These are phyloP conservation scores for Neonothopanus nambi DNA, from an alignment of 1,284 basidiomycete species.

Conservation along the genomic window DNA sequence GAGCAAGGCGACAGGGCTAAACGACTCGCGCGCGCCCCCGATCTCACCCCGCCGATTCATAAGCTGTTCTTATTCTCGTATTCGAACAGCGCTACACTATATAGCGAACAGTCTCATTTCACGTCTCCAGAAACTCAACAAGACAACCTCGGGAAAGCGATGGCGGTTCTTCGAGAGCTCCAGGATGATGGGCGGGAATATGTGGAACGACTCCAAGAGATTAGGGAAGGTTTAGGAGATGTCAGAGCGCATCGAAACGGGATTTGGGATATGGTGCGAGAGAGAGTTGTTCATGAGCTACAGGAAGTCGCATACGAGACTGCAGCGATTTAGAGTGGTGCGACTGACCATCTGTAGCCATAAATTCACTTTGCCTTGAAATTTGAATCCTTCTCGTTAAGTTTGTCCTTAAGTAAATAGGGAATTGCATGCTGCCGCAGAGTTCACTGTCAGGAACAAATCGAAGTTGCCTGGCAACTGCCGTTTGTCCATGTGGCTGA, in stretches of 20 bases:
- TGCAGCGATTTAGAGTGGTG: constrained; percentile 19
- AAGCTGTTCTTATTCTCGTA: constrained; percentile 63
- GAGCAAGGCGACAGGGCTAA: constrained; percentile 48
- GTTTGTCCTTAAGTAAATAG: too few relatives aligned
- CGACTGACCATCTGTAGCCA: too few relatives aligned
- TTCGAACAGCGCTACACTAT: constrained; percentile 40
- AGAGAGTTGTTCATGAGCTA: constrained; percentile 71
- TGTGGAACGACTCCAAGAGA: constrained; percentile 75
- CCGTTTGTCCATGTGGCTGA: too few relatives aligned
- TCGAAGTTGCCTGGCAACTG: neutral
- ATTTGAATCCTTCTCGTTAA: too few relatives aligned
- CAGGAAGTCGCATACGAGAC: constrained; percentile 57
- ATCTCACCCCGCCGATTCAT: constrained; percentile 61
- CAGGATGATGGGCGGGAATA: constrained; percentile 83
- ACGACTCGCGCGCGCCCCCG: constrained; percentile 59
- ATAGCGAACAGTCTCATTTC: constrained; percentile 62
- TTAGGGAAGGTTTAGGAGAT: constrained; percentile 73
- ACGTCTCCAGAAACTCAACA: constrained; percentile 62
- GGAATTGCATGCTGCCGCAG: too few relatives aligned
- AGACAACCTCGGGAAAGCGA: constrained; percentile 68
- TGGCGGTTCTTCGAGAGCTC: constrained; percentile 69
- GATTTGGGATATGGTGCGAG: constrained; percentile 73
- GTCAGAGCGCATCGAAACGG: constrained; percentile 65
- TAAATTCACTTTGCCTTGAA: too few relatives aligned
- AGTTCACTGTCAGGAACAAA: constrained; percentile 11